Evolutionary conservation across 306 rosid genomes (phyloP).

Genomic region (Glycine latifolia): DNA sequence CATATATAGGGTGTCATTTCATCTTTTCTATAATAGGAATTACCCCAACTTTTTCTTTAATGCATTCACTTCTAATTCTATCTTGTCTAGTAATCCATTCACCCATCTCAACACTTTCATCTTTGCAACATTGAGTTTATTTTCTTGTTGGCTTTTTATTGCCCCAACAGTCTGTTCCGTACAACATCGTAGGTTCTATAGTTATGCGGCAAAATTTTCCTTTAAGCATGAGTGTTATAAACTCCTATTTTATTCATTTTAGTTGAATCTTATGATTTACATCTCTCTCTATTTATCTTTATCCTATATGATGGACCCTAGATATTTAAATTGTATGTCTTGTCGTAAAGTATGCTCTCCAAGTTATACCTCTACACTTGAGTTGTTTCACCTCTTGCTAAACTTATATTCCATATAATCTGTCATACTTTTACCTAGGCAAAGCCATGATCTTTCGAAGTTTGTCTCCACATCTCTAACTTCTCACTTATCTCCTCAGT

Average conservation of each 20-base stretch:
- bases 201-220: not conserved
- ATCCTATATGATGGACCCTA: not conserved
- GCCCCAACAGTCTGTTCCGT: not conserved
- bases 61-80: not conserved
- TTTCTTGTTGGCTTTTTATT: not conserved
- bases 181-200: not conserved
- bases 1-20: not conserved
- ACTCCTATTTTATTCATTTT: not conserved
- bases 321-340: not conserved
- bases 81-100: not conserved
- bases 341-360: not conserved
- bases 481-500: not conserved
- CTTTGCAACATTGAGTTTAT: not conserved
- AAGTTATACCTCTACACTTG: not conserved
- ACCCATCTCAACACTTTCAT: not conserved
- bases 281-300: not conserved
- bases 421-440: not conserved
- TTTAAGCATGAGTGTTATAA: not conserved
- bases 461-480: not conserved
- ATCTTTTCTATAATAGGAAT: not conserved
- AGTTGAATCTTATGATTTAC: not conserved
- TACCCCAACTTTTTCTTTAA: not conserved
- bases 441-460: slow-evolving; percentile 3
- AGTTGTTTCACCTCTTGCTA: not conserved
- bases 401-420: not conserved